These are phyloP conservation scores for Crepidotus variabilis DNA, from an alignment of 768 basidiomycete genomes.

Conservation along the genomic window DNA sequence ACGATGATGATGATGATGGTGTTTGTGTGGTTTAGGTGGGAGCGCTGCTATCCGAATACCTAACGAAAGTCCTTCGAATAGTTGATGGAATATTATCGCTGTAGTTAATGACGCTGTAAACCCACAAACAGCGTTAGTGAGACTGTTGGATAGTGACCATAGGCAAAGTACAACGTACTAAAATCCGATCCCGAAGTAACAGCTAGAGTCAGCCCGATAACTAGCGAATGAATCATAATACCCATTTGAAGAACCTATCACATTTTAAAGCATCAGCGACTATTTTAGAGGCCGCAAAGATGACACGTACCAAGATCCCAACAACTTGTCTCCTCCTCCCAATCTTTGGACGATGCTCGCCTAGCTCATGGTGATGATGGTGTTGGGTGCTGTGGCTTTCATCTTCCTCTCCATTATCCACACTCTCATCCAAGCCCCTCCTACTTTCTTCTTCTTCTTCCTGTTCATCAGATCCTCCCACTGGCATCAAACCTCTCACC, in stretches of 20 bases:
- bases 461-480: neutral
- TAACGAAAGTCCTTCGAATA: conserved; percentile 81
- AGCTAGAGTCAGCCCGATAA: conserved; percentile 76
- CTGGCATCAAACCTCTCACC: no score
- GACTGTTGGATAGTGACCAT: neutral
- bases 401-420: conserved; percentile 9
- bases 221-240: conserved; percentile 81
- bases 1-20: neutral
- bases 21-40: conserved; percentile 29
- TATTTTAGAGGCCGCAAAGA: neutral
- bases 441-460: conserved; percentile 11
- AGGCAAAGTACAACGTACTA: conserved; percentile 37
- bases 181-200: conserved; percentile 70
- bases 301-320: conserved; percentile 59
- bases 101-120: conserved; percentile 62
- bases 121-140: neutral
- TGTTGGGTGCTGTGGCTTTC: conserved; percentile 5
- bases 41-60: conserved; percentile 76
- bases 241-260: conserved; percentile 73
- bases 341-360: conserved; percentile 15
- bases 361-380: conserved; percentile 20
- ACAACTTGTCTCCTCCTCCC: conserved; percentile 65
- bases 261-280: neutral
- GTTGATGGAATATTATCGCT: conserved; percentile 77
- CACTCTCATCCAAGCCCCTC: neutral